phyloP scores from a whole-genome alignment of 1,139 yeast species.

The Yamadazyma spencermartinsiae region DNA sequence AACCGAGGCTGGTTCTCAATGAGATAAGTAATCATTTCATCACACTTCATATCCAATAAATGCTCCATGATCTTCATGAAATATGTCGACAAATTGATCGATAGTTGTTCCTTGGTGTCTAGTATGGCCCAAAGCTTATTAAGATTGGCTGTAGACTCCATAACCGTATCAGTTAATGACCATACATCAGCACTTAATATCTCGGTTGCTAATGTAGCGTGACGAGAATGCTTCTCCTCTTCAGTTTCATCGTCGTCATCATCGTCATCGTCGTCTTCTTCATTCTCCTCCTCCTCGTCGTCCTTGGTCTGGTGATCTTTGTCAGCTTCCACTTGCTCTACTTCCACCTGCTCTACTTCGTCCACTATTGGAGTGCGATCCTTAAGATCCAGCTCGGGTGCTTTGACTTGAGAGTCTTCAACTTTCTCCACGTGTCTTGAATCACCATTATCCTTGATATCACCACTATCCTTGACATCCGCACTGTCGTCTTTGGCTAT shows the following conservation, averaged over 20 bases:
- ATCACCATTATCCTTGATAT: not conserved
- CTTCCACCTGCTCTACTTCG: slow-evolving; percentile 3
- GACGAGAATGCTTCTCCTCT: slow-evolving; percentile 59
- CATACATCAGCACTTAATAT: slow-evolving; percentile 90
- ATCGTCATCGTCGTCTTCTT: slow-evolving; percentile 21
- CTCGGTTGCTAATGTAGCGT: slow-evolving; percentile 89
- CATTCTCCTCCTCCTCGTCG: slow-evolving; percentile 2
- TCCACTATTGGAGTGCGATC: not conserved
- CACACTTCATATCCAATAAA: slow-evolving; percentile 85
- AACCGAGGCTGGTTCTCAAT: slow-evolving; percentile 64
- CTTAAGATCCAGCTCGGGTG: slow-evolving; percentile 16
- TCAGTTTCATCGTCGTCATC: slow-evolving; percentile 35
- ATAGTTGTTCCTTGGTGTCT: slow-evolving; percentile 56
- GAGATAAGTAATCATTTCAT: slow-evolving; percentile 69
- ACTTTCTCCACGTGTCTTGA: not conserved
- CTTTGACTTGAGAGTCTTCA: not conserved
- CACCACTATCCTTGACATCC: not conserved
- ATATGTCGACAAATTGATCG: slow-evolving; percentile 78
- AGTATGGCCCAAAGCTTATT: slow-evolving; percentile 78
- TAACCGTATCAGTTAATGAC: slow-evolving; percentile 89
- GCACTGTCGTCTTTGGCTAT: slow-evolving; percentile 11
- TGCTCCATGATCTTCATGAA: slow-evolving; percentile 96
- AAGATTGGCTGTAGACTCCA: slow-evolving; percentile 69
- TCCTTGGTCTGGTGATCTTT: slow-evolving; percentile 13
- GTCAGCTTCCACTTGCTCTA: slow-evolving; percentile 8